Conservation (phyloP, 108 stramenopile genomes). For the Poteriospumella lacustris region DNA sequence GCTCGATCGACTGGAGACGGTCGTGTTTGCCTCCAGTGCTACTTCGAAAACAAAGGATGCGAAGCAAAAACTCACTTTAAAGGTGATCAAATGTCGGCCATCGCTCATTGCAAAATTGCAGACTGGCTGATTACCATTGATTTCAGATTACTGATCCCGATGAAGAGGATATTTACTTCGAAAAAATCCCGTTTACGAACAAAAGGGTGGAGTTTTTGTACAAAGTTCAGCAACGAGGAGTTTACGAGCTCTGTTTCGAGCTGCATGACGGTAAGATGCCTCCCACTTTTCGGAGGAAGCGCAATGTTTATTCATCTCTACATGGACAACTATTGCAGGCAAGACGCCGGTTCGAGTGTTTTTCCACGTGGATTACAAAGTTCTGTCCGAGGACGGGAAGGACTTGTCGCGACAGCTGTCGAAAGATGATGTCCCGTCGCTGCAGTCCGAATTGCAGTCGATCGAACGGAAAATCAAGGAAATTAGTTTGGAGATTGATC, state of each 20-base stretch:
- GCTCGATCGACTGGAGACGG: background rate
- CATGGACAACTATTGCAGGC: background rate
- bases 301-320: too few relatives aligned
- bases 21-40: background rate
- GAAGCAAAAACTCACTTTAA: conserved; percentile 1
- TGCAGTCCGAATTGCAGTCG: background rate
- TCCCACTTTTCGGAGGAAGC: background rate
- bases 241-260: background rate
- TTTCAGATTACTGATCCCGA: background rate
- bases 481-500: conserved; percentile 3
- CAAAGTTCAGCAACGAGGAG: background rate
- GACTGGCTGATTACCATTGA: background rate
- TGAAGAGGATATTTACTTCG: background rate
- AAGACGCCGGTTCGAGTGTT: conserved; percentile 5
- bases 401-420: background rate
- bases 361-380: background rate
- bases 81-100: background rate
- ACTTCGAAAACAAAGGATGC: conserved; percentile 2
- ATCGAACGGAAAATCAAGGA: background rate
- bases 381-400: background rate
- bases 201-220: background rate
- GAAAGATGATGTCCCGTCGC: background rate
- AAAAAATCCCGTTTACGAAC: background rate
- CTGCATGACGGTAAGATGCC: background rate
- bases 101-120: too few relatives aligned